Conservation (phyloP, 176 grass and related monocot genomes). For the Musa troglodytarum region DNA sequence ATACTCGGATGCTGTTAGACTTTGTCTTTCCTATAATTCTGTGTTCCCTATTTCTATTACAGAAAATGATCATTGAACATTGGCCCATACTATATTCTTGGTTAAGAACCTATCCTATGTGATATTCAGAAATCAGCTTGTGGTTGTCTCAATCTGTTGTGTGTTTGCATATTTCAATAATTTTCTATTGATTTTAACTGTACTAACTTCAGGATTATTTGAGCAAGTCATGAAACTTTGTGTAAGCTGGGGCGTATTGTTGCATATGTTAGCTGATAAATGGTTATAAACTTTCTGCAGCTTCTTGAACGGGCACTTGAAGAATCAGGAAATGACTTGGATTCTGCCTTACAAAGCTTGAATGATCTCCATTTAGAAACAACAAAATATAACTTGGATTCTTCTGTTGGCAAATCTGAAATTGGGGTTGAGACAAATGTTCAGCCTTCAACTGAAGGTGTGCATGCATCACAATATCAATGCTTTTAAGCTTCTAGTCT, state of each 20-base stretch:
- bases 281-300: neutral
- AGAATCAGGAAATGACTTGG: slow-evolving; percentile 2
- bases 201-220: neutral
- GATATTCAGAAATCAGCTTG: no score
- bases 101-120: no score
- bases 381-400: neutral
- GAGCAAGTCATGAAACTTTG: neutral
- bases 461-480: neutral
- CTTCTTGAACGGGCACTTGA: slow-evolving; percentile 2
- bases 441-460: neutral
- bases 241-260: neutral
- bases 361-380: neutral
- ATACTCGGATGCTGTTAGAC: no score
- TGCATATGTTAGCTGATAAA: neutral
- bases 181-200: no score
- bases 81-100: no score
- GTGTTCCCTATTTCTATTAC: no score
- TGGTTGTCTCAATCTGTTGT: no score
- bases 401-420: neutral
- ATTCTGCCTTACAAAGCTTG: neutral
- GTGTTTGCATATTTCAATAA: no score
- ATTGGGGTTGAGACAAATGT: neutral
- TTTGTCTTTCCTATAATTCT: no score
- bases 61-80: no score
- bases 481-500: neutral